Conservation (phyloP, 768 basidiomycete species). For the Leccinum imitatum region DNA sequence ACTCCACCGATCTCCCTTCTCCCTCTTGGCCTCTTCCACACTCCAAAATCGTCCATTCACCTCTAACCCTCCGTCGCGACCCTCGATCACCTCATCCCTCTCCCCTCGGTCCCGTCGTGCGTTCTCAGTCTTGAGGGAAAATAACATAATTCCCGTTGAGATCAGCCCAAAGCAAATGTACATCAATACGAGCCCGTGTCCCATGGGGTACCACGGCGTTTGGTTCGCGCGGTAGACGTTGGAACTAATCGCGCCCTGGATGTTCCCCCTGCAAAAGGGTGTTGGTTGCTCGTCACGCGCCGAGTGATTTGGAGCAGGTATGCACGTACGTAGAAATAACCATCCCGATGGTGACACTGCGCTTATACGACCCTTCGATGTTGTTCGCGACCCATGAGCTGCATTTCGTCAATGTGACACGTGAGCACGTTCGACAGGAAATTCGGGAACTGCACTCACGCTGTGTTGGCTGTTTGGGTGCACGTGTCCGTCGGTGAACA, state of each 20-base stretch:
- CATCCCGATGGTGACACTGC: conserved; percentile 69
- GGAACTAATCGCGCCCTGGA: conserved; percentile 75
- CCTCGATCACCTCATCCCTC: conserved; percentile 61
- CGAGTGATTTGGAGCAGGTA: background rate
- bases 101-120: conserved; percentile 64
- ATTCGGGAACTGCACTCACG: conserved; percentile 37
- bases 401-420: background rate
- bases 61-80: conserved; percentile 36
- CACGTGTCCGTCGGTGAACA: background rate
- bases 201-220: conserved; percentile 64
- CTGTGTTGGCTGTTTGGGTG: conserved; percentile 49
- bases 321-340: conserved; percentile 56
- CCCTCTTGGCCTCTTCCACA: conserved; percentile 62
- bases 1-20: conserved; percentile 75
- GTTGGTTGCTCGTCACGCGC: background rate
- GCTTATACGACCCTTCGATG: conserved; percentile 74
- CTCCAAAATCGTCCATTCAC: conserved; percentile 59
- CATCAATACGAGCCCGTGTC: conserved; percentile 64
- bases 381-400: conserved; percentile 66
- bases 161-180: conserved; percentile 68
- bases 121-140: conserved; percentile 58
- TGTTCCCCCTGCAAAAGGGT: conserved; percentile 54
- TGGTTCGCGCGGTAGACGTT: conserved; percentile 73
- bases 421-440: background rate
- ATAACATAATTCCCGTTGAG: conserved; percentile 40